phyloP scores from a whole-genome alignment of 2,329 filamentous ascomycete species.

The Zymoseptoria pseudotritici region DNA sequence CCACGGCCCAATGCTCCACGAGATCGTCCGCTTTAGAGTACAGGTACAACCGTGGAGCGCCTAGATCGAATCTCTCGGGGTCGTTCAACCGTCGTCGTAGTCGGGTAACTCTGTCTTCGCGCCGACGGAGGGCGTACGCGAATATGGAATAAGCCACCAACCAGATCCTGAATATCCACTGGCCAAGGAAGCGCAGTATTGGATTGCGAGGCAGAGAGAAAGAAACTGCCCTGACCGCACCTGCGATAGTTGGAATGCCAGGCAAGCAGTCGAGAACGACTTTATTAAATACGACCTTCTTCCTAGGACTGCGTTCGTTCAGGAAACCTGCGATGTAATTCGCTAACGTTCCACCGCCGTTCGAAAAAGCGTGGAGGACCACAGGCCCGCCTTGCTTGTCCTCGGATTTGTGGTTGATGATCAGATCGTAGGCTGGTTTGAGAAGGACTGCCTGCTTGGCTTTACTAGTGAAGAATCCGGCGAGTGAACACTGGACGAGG shows the following conservation, averaged over 20 bases:
- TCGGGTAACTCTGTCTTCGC: conserved; percentile 7
- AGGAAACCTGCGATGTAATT: conserved; percentile 3
- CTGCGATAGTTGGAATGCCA: conserved; percentile 10
- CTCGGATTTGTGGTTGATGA: conserved; percentile 7
- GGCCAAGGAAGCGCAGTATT: conserved; percentile 10
- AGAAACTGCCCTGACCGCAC: conserved; percentile 12
- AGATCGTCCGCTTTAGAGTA: conserved; percentile 54
- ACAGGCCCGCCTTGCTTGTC: conserved; percentile 4
- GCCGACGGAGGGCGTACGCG: background rate
- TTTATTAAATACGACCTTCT: conserved; percentile 11
- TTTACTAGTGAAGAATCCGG: conserved; percentile 14
- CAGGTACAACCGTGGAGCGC: conserved; percentile 45
- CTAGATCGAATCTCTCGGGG: conserved; percentile 3
- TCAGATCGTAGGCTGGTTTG: conserved; percentile 12
- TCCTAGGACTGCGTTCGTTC: background rate
- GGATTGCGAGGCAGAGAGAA: conserved; percentile 11
- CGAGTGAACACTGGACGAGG: conserved; percentile 21
- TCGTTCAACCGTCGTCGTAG: conserved; percentile 10
- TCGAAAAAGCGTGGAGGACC: conserved; percentile 29
- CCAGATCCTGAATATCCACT: conserved; percentile 3
- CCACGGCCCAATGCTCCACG: conserved; percentile 50
- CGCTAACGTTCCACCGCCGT: conserved; percentile 27
- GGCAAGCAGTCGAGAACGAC: conserved; percentile 27
- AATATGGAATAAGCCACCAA: background rate
- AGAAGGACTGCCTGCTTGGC: conserved; percentile 5